Conservation (phyloP, 805 yeast species). For the Maudiozyma barnettii region DNA sequence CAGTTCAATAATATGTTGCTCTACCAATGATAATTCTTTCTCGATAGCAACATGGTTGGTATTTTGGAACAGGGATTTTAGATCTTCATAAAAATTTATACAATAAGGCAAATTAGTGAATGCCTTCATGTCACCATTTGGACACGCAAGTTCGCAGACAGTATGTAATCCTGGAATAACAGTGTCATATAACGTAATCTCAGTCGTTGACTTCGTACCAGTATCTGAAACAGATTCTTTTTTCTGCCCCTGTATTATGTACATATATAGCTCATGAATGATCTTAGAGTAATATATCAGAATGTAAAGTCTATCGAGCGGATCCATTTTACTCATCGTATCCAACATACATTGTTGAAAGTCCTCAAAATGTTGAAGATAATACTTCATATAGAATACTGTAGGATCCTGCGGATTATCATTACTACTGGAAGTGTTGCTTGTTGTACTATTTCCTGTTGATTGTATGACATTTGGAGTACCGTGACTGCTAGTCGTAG, state of each 20-base stretch:
- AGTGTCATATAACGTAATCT: not conserved
- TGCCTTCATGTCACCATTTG: not conserved
- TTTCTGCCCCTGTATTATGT: not conserved
- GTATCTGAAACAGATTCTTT: too few relatives aligned
- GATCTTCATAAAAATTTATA: not conserved
- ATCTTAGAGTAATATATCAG: constrained; percentile 13
- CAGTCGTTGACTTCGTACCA: too few relatives aligned
- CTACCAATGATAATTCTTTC: constrained; percentile 9
- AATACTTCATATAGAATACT: constrained; percentile 22
- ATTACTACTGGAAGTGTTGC: constrained; percentile 24
- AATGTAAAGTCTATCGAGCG: constrained; percentile 24
- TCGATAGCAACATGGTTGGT: not conserved
- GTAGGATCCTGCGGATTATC: constrained; percentile 34
- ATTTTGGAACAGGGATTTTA: not conserved
- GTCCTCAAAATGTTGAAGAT: constrained; percentile 26
- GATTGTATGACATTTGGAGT: not conserved
- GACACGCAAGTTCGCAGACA: constrained; percentile 1
- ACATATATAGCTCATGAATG: constrained; percentile 12
- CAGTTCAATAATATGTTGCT: constrained; percentile 13
- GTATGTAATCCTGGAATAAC: constrained; percentile 2
- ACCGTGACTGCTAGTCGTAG: not conserved
- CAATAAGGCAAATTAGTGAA: constrained; percentile 2
- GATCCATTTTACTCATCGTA: constrained; percentile 22
- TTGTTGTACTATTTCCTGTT: not conserved
- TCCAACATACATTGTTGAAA: constrained; percentile 28